phyloP scores from a whole-genome alignment of 768 basidiomycete species.

The Postia placenta region DNA sequence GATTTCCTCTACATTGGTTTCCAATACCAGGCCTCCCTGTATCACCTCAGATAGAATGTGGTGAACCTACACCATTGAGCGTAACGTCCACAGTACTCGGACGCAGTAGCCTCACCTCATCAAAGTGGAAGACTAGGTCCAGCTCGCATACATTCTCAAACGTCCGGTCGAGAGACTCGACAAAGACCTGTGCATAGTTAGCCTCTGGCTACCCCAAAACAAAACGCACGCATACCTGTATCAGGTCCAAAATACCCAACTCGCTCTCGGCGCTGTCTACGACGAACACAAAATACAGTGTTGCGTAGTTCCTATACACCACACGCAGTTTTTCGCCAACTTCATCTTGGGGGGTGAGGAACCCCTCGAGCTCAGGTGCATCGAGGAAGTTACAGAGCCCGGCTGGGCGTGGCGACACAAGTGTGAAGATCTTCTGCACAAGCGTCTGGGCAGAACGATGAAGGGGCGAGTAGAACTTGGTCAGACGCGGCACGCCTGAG shows the following conservation, averaged over 20 bases:
- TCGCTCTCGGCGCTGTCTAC: constrained; percentile 97
- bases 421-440: constrained; percentile 84
- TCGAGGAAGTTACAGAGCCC: constrained; percentile 96
- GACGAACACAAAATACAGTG: constrained; percentile 94
- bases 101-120: constrained; percentile 57
- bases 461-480: constrained; percentile 85
- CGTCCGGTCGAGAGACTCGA: constrained; percentile 90
- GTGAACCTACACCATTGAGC: constrained; percentile 59
- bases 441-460: constrained; percentile 62
- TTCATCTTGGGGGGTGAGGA: constrained; percentile 49
- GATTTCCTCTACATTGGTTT: constrained; percentile 90
- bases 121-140: constrained; percentile 97
- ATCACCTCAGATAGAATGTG: constrained; percentile 95
- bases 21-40: constrained; percentile 92
- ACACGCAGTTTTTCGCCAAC: constrained; percentile 68
- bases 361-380: constrained; percentile 77
- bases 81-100: background rate
- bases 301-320: constrained; percentile 94
- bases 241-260: constrained; percentile 90
- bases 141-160: constrained; percentile 99
- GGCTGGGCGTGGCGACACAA: constrained; percentile 75
- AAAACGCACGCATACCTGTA: constrained; percentile 60
- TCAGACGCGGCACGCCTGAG: constrained; percentile 75
- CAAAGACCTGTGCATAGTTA: constrained; percentile 73
- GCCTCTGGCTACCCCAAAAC: background rate